Evolutionary conservation across 495 filamentous ascomycete species (phyloP), one percentile per base, ranked within the genome.

Genomic region (Bacidia gigantensis): DNA sequence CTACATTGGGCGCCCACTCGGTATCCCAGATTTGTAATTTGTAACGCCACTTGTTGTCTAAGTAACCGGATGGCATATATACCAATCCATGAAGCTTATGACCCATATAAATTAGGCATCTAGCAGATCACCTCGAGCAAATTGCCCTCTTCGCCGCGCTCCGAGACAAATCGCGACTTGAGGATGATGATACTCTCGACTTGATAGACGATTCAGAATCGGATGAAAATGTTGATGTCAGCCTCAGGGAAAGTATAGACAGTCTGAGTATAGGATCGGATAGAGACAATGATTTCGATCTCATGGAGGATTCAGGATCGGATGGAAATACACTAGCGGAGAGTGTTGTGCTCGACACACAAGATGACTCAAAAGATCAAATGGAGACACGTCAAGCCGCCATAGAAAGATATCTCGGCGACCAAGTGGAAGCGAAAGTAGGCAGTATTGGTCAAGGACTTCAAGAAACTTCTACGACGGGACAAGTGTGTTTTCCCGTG

Each of bases 91-190:
- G 47, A 20, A 39, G 0, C 5, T 21, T 17, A 21, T 50, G 47
- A 23, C 47, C 10, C 10, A 45, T 51, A 0, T 52, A 49, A 25
- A 29, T 49, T 12, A 26, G 43, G 12, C 60, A 62, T 45, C 2
- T 58, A 2, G 58, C 49, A 1, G 20, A 47, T n/a, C 58, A 62
- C 25, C 41, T 62, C 0, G 60, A 62, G 35, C 50, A 50, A 11
- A 56, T 60, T 23, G 55, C 60, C 12, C 53, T 62, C 3, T 51
- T 51, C 17, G 49, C 49, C 11, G 49, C 38, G 2, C 49, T 51
- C 26, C 49, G 29, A 17, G 29, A 26, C 12, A 41, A 22, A 43
- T 24, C 18, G 11, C 29, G 22, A 2, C 17, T 43, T 11, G 38
- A 51, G 14, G 42, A 35, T 26, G 49, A 51, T 5, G 29, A 35